Evolutionary conservation across 176 grass and related monocot genomes (phyloP).

Genomic region (Pontederia paniculata): DNA sequence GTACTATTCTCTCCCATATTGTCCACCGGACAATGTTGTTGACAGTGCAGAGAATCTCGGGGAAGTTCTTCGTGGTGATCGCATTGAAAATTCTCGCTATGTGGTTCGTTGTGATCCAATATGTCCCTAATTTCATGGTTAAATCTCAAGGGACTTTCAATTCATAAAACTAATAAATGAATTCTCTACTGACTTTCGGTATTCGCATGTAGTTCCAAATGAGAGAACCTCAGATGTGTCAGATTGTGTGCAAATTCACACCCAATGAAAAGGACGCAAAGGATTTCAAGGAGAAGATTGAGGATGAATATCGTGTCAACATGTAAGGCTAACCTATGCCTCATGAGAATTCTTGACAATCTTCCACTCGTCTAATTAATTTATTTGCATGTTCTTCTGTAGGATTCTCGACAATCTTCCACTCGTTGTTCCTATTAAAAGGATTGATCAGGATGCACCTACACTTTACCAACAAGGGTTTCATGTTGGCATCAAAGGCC

Average conservation of each 20-base stretch:
- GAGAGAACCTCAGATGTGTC: conserved; percentile 14
- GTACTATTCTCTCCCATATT: conserved; percentile 14
- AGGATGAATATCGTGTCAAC: conserved; percentile 12
- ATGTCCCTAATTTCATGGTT: no score
- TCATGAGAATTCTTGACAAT: neutral
- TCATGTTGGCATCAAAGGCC: conserved; percentile 10
- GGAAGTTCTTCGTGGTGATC: conserved; percentile 20
- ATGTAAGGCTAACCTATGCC: conserved; percentile 1
- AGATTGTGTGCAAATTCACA: conserved; percentile 6
- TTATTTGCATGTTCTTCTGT: neutral
- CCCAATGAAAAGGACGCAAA: neutral
- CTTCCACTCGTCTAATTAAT: neutral
- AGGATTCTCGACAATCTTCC: conserved; percentile 20
- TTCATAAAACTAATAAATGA: no score
- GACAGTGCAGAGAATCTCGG: conserved; percentile 17
- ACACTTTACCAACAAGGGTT: conserved; percentile 5
- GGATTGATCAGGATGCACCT: neutral
- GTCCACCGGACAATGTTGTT: conserved; percentile 3
- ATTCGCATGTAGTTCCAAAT: conserved; percentile 2
- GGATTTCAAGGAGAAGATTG: conserved; percentile 10
- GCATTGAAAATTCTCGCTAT: conserved; percentile 17
- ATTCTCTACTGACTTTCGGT: neutral
- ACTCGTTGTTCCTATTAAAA: conserved; percentile 10
- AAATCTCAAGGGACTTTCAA: no score
- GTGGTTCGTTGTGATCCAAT: neutral